Evolutionary conservation across 208 protist species (phyloP), one percentile per base, ranked within the genome.

Genomic region (Blechomonas ayalai): DNA sequence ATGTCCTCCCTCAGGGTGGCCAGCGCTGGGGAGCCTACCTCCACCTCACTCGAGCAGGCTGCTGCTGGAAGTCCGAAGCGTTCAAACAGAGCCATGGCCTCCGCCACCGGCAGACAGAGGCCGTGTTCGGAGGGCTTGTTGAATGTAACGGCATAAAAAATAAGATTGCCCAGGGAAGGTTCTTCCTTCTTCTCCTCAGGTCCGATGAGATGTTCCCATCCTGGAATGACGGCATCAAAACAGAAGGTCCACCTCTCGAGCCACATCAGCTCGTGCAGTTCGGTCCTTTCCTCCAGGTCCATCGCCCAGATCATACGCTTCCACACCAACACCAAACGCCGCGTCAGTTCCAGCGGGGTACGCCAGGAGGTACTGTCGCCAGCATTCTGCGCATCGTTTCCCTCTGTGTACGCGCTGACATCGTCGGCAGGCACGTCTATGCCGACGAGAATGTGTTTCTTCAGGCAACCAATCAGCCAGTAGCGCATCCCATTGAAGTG

Each of bases 81-180:
- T 6, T 36, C 36, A 37, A 89, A 76, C 19, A 80, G 62, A 44
- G 10, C 41, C 22, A 62, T 53, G 4, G 67, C 59, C 1, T 31
- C 46, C 13, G 31, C 33, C 41, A 75, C 59, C 9, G 65, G 67
- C 36, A 87, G 39, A 45, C 80, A 89, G 26, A 87, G 60, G 7
- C 79, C 79, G 25, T 19, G 33, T 4, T 68, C 59, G 10, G 74
- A 48, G 18, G 57, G 9, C 0, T 23, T 45, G 41, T 79, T 52
- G 16, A 41, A 49, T 1, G 80, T 88, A 38, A 89, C 22, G 47
- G 84, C 79, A 52, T 80, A 92, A 44, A 86, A 92, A 24, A 43
- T 50, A 8, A 92, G 60, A n/a, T 34, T 34, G n/a, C 31, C n/a
- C 12, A 34, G 31, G n/a, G 10, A 10, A n/a, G 31, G 31, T 10